Evolutionary conservation across 306 rosid species (phyloP).

Genomic region (Carpinus viminea): DNA sequence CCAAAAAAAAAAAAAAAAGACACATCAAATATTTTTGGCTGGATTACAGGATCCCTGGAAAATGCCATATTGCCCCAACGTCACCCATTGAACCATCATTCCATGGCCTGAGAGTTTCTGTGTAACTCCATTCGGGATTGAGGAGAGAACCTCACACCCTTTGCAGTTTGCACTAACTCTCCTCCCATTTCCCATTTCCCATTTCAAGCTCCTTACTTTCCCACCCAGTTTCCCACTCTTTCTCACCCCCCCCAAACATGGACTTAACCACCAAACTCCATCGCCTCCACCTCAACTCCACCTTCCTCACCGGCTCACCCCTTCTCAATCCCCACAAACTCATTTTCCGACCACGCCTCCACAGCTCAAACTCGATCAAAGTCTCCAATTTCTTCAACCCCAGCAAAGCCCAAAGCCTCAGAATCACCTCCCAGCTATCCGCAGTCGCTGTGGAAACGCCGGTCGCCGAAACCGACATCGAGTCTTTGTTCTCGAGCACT

Average conservation of each 20-base stretch:
- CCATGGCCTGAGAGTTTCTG: conserved; percentile 1
- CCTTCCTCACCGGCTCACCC: conserved; percentile 59
- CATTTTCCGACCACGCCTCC: conserved; percentile 29
- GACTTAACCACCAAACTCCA: conserved; percentile 68
- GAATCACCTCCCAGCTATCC: conserved; percentile 31
- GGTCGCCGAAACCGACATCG: conserved; percentile 57
- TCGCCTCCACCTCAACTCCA: conserved; percentile 62
- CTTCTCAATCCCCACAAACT: conserved; percentile 45
- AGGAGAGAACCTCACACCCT: not conserved
- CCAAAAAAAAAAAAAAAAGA: too few species aligned
- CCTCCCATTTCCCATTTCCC: not conserved
- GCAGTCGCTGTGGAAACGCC: conserved; percentile 54
- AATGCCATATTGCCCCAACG: not conserved
- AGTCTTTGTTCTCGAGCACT: conserved; percentile 62
- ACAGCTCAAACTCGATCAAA: conserved; percentile 29
- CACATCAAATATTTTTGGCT: too few species aligned
- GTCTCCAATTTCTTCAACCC: conserved; percentile 27
- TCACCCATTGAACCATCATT: not conserved
- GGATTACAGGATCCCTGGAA: not conserved
- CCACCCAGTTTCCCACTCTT: not conserved
- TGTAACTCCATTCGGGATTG: not conserved
- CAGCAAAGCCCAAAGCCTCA: conserved; percentile 20
- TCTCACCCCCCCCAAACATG: conserved; percentile 38
- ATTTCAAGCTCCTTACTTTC: not conserved
- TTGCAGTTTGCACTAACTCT: not conserved